Evolutionary conservation across 2,329 filamentous ascomycete genomes (phyloP).

Genomic region (Arthrobotrys iridis): DNA sequence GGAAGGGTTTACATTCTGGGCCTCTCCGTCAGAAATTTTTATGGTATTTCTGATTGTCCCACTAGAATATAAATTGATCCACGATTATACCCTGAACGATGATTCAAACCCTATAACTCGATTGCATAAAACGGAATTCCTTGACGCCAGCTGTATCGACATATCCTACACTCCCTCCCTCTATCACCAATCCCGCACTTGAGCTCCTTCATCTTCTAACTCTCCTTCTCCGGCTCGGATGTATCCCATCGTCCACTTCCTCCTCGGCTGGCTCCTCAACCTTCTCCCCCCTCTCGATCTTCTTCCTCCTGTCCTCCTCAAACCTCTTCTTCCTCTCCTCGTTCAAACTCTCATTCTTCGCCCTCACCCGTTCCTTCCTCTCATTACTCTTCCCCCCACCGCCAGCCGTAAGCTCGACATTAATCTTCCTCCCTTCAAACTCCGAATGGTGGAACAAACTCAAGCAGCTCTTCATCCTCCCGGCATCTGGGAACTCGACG

Average conservation of each 20-base stretch:
- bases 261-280: slow-evolving; percentile 53
- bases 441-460: slow-evolving; percentile 87
- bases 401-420: slow-evolving; percentile 90
- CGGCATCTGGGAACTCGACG: slow-evolving; percentile 85
- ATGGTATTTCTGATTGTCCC: no score
- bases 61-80: no score
- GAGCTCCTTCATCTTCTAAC: slow-evolving; percentile 35
- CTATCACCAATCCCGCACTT: not conserved
- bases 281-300: slow-evolving; percentile 25
- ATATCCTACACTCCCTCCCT: slow-evolving; percentile 7
- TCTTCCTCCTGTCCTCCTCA: slow-evolving; percentile 45
- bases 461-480: slow-evolving; percentile 90
- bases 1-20: no score
- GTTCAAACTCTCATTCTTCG: slow-evolving; percentile 86
- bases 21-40: no score
- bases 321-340: slow-evolving; percentile 65
- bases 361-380: slow-evolving; percentile 78
- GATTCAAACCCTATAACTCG: slow-evolving; percentile 29
- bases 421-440: slow-evolving; percentile 80
- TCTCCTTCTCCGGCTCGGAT: slow-evolving; percentile 57
- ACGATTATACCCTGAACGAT: no score
- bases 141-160: not conserved
- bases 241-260: slow-evolving; percentile 55
- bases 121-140: not conserved
- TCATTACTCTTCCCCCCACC: slow-evolving; percentile 80